phyloP scores from a whole-genome alignment of 106 monocot genomes.

The Dendrobium chrysotoxum region DNA sequence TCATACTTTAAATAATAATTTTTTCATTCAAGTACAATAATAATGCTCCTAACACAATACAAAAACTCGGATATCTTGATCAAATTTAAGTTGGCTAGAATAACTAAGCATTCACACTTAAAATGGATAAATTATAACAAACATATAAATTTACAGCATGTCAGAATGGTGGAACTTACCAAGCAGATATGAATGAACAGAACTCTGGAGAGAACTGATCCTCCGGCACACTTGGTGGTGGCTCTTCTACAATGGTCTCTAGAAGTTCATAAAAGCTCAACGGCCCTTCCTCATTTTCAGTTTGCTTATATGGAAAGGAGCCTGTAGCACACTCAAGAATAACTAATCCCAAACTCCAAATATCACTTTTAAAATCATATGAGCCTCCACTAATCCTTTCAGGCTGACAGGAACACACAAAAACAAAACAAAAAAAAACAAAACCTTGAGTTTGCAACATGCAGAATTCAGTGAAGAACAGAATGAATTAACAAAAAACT shows the following conservation, averaged over 20 bases:
- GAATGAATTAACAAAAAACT: background rate
- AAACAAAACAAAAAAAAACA: background rate
- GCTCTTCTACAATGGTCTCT: constrained; percentile 86
- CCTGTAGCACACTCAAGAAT: constrained; percentile 96
- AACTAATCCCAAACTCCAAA: constrained; percentile 95
- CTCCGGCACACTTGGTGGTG: constrained; percentile 76
- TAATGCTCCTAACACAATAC: background rate
- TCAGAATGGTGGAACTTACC: constrained; percentile 36
- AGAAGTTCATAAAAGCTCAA: constrained; percentile 90
- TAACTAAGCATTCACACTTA: background rate
- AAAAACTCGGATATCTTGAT: background rate
- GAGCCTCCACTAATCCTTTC: constrained; percentile 85
- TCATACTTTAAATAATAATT: no score
- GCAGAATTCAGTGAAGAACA: background rate
- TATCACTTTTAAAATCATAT: constrained; percentile 92
- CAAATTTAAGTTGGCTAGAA: background rate
- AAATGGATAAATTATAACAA: background rate
- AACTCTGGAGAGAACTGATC: constrained; percentile 99
- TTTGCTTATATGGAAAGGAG: constrained; percentile 74
- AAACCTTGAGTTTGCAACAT: background rate
- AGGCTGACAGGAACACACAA: constrained; percentile 37
- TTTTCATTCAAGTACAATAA: no score
- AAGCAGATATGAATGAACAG: constrained; percentile 91
- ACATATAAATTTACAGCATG: background rate
- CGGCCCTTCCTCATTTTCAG: constrained; percentile 62